Evolutionary conservation across 371 early-diverging fungal genomes (phyloP), one percentile per base, ranked within the genome.

Genomic region (Mucor irregularis): DNA sequence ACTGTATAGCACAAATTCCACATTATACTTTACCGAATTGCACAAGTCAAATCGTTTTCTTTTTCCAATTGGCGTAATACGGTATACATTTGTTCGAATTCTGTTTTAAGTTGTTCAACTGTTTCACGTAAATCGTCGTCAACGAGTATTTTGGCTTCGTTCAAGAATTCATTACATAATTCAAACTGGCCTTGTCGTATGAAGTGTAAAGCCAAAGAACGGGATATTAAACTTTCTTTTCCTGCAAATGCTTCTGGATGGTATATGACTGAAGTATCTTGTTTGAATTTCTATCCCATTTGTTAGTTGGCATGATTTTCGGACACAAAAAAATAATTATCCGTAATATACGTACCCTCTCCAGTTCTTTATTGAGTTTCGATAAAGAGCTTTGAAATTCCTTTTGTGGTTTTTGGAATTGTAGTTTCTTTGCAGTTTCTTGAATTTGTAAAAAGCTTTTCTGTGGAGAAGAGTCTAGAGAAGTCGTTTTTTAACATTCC

Each of bases 151-250:
- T 58, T 74, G 52, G 83, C 76, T 64, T 79, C 62, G 52, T 70
- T 55, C 57, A 78, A 50, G 56, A 89, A 88, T 9, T 74, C 62
- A 24, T 87, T 81, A 19, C 84, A 91, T 16, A 91, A 61, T 16
- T 82, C 86, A 64, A 92, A 95, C 35, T 89, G 80, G 16, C 96
- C 96, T 66, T 94, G 87, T n/a, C 95, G 81, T 29, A 95, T 80
- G 61, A 96, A 90, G 53, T 95, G 95, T 54, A 77, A 53, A 5
- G 85, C 84, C 17, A 95, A 64, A 8, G 90, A 75, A 22, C 73
- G 75, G 35, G 76, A 64, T 30, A 95, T 58, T 22, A 84, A 56
- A 4, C 72, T 58, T 7, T 81, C 78, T 62, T 89, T 89, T 34
- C 80, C 77, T 25, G 78, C 82, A 56, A 93, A 89, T n/a, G 87